phyloP scores from a whole-genome alignment of 1,139 yeast genomes.

The Magnusiomyces paraingens region DNA sequence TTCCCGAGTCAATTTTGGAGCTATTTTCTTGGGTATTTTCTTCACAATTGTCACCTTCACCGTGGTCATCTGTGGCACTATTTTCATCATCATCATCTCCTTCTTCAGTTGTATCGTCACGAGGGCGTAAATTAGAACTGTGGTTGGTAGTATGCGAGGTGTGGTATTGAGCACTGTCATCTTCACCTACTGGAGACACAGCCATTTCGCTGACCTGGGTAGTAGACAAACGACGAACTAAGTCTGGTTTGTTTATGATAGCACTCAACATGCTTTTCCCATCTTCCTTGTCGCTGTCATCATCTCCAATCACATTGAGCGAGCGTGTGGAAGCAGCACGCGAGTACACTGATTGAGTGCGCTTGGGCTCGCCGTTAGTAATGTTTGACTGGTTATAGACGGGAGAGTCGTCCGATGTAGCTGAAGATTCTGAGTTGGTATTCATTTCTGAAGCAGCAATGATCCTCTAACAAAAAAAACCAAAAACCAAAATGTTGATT shows the following conservation, averaged over 20 bases:
- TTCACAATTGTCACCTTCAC: neutral
- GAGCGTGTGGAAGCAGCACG: conserved; percentile 12
- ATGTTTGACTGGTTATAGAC: neutral
- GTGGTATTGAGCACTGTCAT: neutral
- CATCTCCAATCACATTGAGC: conserved; percentile 10
- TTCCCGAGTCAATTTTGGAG: neutral
- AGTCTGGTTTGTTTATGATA: neutral
- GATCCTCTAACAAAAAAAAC: too few species aligned
- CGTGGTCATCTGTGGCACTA: neutral
- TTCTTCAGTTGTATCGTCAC: neutral
- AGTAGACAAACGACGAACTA: neutral
- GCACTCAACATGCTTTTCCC: conserved; percentile 2
- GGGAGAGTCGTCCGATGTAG: neutral
- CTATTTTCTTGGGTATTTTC: neutral
- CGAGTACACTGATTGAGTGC: neutral
- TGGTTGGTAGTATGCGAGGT: too few species aligned
- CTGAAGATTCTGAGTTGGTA: neutral
- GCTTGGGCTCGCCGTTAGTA: neutral
- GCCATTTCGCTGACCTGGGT: neutral
- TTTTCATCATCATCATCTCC: neutral
- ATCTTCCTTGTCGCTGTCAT: conserved; percentile 5
- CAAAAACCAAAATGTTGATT: too few species aligned
- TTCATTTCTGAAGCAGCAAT: too few species aligned
- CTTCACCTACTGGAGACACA: neutral
- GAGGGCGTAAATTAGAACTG: neutral